Percentiles rank a stretch among this genome's conserved stretches.
These are phyloP conservation scores for Fusarium sp. DNA, from an alignment of 2,329 filamentous ascomycete species.

Conservation along the genomic window DNA sequence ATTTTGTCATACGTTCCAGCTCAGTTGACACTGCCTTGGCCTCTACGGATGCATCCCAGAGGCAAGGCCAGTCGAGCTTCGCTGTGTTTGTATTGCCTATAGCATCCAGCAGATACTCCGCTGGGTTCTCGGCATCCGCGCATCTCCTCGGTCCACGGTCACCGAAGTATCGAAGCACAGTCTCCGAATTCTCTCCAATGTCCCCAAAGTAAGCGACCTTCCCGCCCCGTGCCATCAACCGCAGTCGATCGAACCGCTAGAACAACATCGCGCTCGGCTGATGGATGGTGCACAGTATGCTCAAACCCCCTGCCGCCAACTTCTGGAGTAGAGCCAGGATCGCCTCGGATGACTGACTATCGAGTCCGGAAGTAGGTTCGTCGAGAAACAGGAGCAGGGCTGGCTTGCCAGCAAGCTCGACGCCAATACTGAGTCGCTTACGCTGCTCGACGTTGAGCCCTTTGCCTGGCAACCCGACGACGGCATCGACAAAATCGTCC, in stretches of 20 bases:
- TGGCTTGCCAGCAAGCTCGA: constrained; percentile 65
- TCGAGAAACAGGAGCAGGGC: constrained; percentile 70
- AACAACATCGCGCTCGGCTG: constrained; percentile 64
- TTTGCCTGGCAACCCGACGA: constrained; percentile 70
- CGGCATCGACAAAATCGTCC: constrained; percentile 72
- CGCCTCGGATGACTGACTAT: background rate
- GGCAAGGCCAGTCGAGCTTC: background rate
- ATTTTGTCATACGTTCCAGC: background rate
- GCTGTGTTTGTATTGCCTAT: background rate
- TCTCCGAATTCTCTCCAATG: constrained; percentile 67
- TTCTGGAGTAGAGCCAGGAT: background rate
- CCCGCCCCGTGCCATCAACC: constrained; percentile 73
- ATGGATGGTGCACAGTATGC: constrained; percentile 65
- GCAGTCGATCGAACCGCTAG: constrained; percentile 66
- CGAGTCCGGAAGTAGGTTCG: constrained; percentile 58
- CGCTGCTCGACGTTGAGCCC: constrained; percentile 70
- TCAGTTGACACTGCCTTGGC: background rate
- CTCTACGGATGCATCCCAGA: background rate
- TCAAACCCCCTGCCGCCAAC: constrained; percentile 29
- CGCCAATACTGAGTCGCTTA: constrained; percentile 69
- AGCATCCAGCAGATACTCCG: constrained; percentile 71
- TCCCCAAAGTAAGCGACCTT: constrained; percentile 76
- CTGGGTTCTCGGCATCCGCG: constrained; percentile 70
- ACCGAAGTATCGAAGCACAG: constrained; percentile 71
- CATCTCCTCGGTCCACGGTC: constrained; percentile 65